Conservation (phyloP, 2,329 filamentous ascomycete species). For the Plenodomus biglobosus region DNA sequence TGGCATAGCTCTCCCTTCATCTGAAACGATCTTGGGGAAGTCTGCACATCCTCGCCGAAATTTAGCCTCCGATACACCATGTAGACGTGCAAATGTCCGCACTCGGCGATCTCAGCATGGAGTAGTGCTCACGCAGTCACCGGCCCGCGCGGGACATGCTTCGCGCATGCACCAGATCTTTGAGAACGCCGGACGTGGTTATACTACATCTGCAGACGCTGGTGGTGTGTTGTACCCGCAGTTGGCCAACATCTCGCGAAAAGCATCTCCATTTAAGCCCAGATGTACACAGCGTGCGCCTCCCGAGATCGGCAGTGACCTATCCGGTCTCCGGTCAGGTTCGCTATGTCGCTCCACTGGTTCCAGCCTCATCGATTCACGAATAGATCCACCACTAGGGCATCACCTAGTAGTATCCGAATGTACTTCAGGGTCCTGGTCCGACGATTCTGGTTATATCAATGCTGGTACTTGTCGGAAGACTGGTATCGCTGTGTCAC, state of each 20-base stretch:
- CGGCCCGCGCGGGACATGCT: conserved; percentile 33
- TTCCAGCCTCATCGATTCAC: neutral
- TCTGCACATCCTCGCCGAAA: neutral
- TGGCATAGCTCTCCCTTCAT: conserved; percentile 5
- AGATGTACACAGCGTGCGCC: neutral
- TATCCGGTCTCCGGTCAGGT: neutral
- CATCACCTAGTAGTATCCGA: conserved; percentile 4
- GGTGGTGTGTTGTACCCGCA: conserved; percentile 19
- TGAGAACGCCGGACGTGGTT: conserved; percentile 15
- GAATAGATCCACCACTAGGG: neutral
- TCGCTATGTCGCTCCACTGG: conserved; percentile 6
- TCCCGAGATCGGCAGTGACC: neutral
- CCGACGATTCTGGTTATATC: conserved; percentile 31
- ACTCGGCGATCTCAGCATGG: conserved; percentile 24
- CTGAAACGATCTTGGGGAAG: neutral
- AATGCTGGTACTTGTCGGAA: conserved; percentile 3
- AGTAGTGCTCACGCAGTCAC: conserved; percentile 26
- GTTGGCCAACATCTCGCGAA: conserved; percentile 28
- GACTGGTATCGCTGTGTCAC: neutral
- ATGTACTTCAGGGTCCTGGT: conserved; percentile 29
- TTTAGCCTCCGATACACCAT: conserved; percentile 2
- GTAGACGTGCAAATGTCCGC: conserved; percentile 24
- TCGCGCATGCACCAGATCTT: conserved; percentile 36
- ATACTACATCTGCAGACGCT: neutral
- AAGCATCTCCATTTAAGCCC: conserved; percentile 4